A percentile compares a stretch with the other conserved stretches of the same genome.
Evolutionary conservation across 148 eudicot genomes (phyloP).

Genomic region (Persicaria maculosa): DNA sequence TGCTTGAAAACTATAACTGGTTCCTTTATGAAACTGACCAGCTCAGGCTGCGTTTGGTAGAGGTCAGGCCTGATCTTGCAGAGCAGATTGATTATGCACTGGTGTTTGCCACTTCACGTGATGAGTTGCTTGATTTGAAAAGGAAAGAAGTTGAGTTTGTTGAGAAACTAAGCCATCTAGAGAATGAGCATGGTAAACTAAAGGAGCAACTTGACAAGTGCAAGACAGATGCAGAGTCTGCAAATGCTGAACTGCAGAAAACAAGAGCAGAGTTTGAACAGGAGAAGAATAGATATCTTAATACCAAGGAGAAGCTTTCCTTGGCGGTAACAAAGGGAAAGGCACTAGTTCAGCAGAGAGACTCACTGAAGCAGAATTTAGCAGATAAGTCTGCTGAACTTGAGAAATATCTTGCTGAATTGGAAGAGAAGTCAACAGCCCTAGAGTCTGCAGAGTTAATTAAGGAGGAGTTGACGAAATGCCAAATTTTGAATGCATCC

Average conservation of each 20-base stretch:
- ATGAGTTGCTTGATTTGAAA: conserved; percentile 45
- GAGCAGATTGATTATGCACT: conserved; percentile 50
- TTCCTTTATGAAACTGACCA: conserved; percentile 65
- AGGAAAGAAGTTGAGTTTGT: conserved; percentile 43
- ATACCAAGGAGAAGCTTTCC: conserved; percentile 92
- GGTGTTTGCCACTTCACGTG: conserved; percentile 42
- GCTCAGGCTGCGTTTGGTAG: conserved; percentile 51
- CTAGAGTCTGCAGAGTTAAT: conserved; percentile 57
- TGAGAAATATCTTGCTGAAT: conserved; percentile 44
- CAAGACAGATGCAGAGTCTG: conserved; percentile 29
- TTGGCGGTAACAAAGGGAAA: conserved; percentile 97
- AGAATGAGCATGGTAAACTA: conserved; percentile 42
- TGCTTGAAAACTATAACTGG: conserved; percentile 64
- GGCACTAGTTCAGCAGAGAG: conserved; percentile 94
- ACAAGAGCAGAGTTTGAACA: conserved; percentile 76
- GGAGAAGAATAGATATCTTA: conserved; percentile 61
- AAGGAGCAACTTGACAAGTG: conserved; percentile 52
- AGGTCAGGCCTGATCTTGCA: conserved; percentile 50
- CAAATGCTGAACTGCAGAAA: conserved; percentile 52
- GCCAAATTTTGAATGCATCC: conserved; percentile 49
- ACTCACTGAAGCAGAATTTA: conserved; percentile 63
- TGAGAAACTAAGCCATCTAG: conserved; percentile 49
- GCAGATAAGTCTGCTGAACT: conserved; percentile 66
- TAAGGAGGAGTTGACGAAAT: conserved; percentile 46
- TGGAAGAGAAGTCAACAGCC: conserved; percentile 68